phyloP scores from a whole-genome alignment of 1,284 basidiomycete species.

The Schizophyllum commune region DNA sequence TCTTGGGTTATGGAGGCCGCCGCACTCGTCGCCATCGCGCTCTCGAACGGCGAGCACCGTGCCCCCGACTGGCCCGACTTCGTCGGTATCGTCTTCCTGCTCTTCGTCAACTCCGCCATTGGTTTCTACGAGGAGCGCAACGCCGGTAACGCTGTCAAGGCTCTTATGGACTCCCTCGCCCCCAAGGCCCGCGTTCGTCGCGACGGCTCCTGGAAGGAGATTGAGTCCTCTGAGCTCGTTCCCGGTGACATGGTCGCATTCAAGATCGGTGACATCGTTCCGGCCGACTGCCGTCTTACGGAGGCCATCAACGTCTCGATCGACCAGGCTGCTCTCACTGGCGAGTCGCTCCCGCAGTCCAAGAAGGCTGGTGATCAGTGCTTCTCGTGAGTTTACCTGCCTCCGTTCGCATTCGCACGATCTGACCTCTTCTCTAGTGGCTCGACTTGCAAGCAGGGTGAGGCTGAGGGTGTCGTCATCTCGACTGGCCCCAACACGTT shows the following conservation, averaged over 20 bases:
- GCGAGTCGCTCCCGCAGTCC: conserved; percentile 86
- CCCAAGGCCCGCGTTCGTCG: conserved; percentile 94
- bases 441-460: conserved; percentile 96
- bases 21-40: conserved; percentile 90
- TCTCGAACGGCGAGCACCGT: conserved; percentile 85
- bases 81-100: conserved; percentile 88
- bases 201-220: conserved; percentile 76
- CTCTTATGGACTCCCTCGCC: conserved; percentile 97
- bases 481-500: conserved; percentile 94
- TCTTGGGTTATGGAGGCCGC: conserved; percentile 99
- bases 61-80: conserved; percentile 98
- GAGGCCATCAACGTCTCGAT: conserved; percentile 95
- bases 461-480: conserved; percentile 95
- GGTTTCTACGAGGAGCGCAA: conserved; percentile 98
- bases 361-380: conserved; percentile 94
- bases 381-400: conserved; percentile 68
- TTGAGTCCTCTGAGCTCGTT: conserved; percentile 83
- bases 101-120: conserved; percentile 93
- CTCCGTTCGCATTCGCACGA: conserved; percentile 5
- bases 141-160: conserved; percentile 98
- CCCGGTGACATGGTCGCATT: conserved; percentile 93
- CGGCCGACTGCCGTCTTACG: conserved; percentile 91
- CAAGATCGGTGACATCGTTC: conserved; percentile 97
- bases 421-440: conserved; percentile 41
- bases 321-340: conserved; percentile 94